Evolutionary conservation across 176 grass and related monocot species (phyloP).

Genomic region (Pontederia crassipes): DNA sequence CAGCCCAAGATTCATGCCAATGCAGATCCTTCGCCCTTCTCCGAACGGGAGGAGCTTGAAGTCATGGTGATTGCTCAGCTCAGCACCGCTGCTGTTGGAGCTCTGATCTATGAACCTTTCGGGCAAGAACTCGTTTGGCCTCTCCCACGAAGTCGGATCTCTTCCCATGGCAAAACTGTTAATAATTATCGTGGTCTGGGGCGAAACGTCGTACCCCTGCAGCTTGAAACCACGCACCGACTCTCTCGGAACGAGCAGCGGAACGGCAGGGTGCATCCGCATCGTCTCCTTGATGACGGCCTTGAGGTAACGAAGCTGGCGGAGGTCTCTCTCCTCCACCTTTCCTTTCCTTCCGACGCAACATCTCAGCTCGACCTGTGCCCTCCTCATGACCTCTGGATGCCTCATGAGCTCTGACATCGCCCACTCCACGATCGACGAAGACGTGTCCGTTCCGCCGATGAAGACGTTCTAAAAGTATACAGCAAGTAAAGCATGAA

Average conservation of each 20-base stretch:
- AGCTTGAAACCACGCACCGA: not conserved
- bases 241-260: not conserved
- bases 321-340: constrained; percentile 3
- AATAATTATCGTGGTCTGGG: not conserved
- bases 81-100: not conserved
- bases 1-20: not conserved
- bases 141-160: not conserved
- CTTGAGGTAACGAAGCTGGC: not conserved
- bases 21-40: not conserved
- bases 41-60: not conserved
- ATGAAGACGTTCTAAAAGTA: not conserved
- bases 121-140: not conserved
- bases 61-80: not conserved
- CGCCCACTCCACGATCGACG: not conserved
- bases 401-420: constrained; percentile 9
- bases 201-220: not conserved
- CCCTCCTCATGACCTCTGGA: not conserved
- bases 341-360: not conserved
- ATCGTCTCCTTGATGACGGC: too few species aligned
- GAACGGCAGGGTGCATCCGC: not conserved
- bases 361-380: not conserved
- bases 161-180: not conserved
- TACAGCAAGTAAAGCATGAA: too few species aligned
- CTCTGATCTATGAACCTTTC: not conserved
- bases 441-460: not conserved